phyloP scores from a whole-genome alignment of 139 green algal species.

The Micractinium sp. region DNA sequence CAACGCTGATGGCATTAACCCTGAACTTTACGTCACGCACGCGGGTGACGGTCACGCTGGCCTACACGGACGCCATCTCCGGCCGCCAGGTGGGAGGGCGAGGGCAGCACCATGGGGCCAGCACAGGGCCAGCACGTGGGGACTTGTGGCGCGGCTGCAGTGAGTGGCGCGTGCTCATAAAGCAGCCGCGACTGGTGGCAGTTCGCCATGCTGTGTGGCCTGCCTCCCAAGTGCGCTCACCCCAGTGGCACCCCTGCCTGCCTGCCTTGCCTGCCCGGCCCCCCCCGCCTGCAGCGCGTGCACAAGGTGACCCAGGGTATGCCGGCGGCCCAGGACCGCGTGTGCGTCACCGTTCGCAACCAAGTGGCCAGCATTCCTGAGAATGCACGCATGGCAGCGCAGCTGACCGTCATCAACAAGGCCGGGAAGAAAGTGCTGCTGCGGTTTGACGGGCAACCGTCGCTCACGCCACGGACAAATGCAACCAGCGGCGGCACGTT shows the following conservation, averaged over 20 bases:
- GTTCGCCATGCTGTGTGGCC: too few relatives aligned
- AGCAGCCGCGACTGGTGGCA: too few relatives aligned
- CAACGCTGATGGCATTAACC: not conserved
- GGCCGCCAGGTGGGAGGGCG: not conserved
- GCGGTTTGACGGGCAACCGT: not conserved
- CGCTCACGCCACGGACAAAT: not conserved
- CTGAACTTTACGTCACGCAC: not conserved
- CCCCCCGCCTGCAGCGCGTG: not conserved
- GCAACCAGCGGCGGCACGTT: not conserved
- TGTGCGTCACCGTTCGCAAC: not conserved
- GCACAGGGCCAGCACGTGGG: too few relatives aligned
- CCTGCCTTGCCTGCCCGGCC: not conserved
- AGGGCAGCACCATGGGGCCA: too few relatives aligned
- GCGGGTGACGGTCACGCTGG: not conserved
- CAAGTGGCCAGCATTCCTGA: not conserved
- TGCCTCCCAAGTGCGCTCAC: too few relatives aligned
- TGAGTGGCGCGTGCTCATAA: not conserved
- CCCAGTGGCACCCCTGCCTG: too few relatives aligned
- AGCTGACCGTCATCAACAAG: conserved; percentile 5
- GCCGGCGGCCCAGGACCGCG: not conserved
- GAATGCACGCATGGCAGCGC: not conserved
- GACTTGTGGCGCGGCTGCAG: not conserved
- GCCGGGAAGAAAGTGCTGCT: conserved; percentile 12
- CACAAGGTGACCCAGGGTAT: not conserved
- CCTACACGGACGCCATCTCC: not conserved